Evolutionary conservation across 352 stramenopile species (phyloP).

Genomic region (Pythium dissimile): DNA sequence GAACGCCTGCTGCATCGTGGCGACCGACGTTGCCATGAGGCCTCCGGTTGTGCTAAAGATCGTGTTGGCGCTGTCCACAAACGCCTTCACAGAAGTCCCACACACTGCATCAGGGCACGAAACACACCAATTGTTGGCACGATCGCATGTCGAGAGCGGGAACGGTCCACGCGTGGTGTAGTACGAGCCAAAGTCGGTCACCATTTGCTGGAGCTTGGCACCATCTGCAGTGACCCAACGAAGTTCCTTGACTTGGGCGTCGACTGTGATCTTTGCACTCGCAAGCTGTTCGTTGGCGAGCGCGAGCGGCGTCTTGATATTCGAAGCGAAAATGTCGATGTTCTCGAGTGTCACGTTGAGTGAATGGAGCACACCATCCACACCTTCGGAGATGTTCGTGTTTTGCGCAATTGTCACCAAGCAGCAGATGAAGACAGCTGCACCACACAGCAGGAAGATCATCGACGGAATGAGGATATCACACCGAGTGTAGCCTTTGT

Average conservation of each 20-base stretch:
- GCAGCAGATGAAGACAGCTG: constrained; percentile 80
- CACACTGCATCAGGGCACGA: constrained; percentile 51
- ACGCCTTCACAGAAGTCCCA: constrained; percentile 40
- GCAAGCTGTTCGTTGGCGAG: constrained; percentile 37
- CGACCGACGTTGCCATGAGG: constrained; percentile 29
- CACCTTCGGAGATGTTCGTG: constrained; percentile 71
- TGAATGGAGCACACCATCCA: constrained; percentile 60
- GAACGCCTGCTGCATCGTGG: constrained; percentile 39
- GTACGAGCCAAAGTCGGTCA: constrained; percentile 49
- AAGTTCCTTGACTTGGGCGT: constrained; percentile 35
- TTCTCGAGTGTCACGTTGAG: constrained; percentile 72
- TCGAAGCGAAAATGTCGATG: constrained; percentile 66
- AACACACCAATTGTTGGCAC: constrained; percentile 44
- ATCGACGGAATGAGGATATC: constrained; percentile 64
- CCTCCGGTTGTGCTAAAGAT: constrained; percentile 22
- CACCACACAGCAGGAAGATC: constrained; percentile 57
- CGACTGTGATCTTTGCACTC: constrained; percentile 39
- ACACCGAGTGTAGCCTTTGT: constrained; percentile 81
- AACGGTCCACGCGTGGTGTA: constrained; percentile 58
- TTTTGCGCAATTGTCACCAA: constrained; percentile 73
- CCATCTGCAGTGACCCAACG: constrained; percentile 51
- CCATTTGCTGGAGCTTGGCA: constrained; percentile 48
- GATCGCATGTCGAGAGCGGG: constrained; percentile 43
- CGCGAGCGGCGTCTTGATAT: constrained; percentile 52
- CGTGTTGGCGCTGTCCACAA: constrained; percentile 27